A percentile compares a stretch with the other conserved stretches of the same genome.
Conservation (phyloP, 306 rosid genomes). For the Gastrolobium villosum region DNA sequence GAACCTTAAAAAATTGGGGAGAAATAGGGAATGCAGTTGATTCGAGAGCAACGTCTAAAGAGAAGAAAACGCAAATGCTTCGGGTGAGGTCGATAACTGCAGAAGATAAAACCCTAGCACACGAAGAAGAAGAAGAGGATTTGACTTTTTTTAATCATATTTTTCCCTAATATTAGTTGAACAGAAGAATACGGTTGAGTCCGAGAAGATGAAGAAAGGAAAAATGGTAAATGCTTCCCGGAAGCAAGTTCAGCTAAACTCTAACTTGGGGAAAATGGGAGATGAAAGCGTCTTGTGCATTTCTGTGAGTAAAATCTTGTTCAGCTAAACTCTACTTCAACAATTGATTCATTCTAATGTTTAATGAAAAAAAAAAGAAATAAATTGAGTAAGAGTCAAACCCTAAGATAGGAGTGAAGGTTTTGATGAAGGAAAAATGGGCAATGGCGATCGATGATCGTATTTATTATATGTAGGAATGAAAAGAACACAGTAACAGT, state of each 20-base stretch:
- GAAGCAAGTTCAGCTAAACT: conserved; percentile 10
- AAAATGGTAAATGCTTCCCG: background rate
- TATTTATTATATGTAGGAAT: too few relatives aligned
- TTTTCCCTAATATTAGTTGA: background rate
- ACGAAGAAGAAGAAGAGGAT: conserved; percentile 25
- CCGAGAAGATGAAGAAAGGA: conserved; percentile 36
- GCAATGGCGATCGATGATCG: too few relatives aligned
- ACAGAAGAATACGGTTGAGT: background rate
- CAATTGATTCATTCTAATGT: too few relatives aligned
- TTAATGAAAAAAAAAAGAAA: too few relatives aligned
- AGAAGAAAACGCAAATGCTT: background rate
- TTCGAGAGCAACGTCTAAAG: conserved; percentile 27
- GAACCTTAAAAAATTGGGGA: background rate
- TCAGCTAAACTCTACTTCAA: too few relatives aligned
- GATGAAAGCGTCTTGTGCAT: too few relatives aligned
- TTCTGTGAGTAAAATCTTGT: too few relatives aligned
- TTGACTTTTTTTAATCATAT: background rate
- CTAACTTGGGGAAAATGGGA: too few relatives aligned
- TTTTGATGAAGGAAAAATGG: too few relatives aligned
- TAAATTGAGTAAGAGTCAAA: too few relatives aligned
- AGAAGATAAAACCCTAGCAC: conserved; percentile 46
- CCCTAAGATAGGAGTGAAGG: too few relatives aligned
- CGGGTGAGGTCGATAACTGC: conserved; percentile 16
- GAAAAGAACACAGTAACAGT: too few relatives aligned
- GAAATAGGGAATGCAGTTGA: background rate